These are phyloP conservation scores for Nitzschia inconspicua DNA, from an alignment of 108 stramenopile species.

Conservation along the genomic window DNA sequence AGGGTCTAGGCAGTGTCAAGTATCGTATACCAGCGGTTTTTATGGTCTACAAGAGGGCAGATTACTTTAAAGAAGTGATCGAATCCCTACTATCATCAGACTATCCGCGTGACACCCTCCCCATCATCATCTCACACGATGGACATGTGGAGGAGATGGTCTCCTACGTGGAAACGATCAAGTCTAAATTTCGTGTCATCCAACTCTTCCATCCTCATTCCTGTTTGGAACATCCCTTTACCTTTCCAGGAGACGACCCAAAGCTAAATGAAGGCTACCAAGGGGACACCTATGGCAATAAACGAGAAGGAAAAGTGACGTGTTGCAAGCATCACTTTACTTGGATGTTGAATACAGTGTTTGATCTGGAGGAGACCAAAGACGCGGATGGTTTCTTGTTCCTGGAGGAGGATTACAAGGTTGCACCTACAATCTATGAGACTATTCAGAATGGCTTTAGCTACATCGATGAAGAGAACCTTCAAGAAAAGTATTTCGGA, in stretches of 20 bases:
- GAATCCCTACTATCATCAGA: slow-evolving; percentile 45
- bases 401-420: slow-evolving; percentile 63
- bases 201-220: slow-evolving; percentile 52
- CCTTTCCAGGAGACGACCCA: slow-evolving; percentile 49
- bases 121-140: slow-evolving; percentile 58
- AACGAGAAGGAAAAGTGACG: slow-evolving; percentile 31
- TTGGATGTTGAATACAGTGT: slow-evolving; percentile 51
- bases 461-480: slow-evolving; percentile 9
- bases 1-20: background rate
- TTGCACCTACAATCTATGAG: slow-evolving; percentile 48
- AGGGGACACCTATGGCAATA: slow-evolving; percentile 48
- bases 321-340: slow-evolving; percentile 69
- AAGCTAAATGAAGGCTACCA: slow-evolving; percentile 33
- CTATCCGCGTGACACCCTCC: slow-evolving; percentile 28
- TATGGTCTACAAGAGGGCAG: slow-evolving; percentile 58
- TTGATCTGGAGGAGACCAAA: slow-evolving; percentile 9
- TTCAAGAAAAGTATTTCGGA: slow-evolving; percentile 32
- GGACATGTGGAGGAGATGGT: slow-evolving; percentile 42
- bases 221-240: slow-evolving; percentile 49
- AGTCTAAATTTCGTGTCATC: slow-evolving; percentile 39
- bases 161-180: slow-evolving; percentile 37
- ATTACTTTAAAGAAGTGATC: slow-evolving; percentile 44
- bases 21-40: slow-evolving; percentile 39
- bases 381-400: slow-evolving; percentile 40
- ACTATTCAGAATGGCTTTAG: slow-evolving; percentile 28